phyloP scores from a whole-genome alignment of 2,329 filamentous ascomycete genomes.

The Diaporthe amygdali region DNA sequence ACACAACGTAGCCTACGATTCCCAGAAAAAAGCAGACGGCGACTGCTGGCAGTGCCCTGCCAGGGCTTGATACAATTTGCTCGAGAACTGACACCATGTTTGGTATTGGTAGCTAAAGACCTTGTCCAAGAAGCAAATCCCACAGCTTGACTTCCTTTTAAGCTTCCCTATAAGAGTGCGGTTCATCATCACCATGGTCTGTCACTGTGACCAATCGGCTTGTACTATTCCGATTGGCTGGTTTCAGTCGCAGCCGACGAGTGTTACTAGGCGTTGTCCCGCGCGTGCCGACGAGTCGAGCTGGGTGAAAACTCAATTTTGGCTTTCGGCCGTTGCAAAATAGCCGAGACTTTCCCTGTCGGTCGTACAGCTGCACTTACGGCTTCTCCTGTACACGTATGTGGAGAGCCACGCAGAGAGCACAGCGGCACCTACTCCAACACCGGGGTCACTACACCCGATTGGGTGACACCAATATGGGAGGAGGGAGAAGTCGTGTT shows the following conservation, averaged over 20 bases:
- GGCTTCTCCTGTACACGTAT: neutral
- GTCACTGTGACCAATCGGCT: neutral
- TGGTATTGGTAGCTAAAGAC: too few relatives aligned
- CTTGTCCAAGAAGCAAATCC: neutral
- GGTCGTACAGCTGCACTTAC: too few relatives aligned
- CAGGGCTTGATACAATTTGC: neutral
- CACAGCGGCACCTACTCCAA: too few relatives aligned
- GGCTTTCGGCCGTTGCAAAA: neutral
- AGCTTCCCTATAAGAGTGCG: neutral
- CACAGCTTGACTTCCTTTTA: neutral
- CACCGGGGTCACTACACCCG: neutral
- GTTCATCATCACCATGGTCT: fast-evolving
- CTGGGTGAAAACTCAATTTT: neutral
- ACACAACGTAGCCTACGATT: neutral
- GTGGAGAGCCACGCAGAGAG: too few relatives aligned
- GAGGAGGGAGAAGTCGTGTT: too few relatives aligned
- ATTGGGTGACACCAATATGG: neutral
- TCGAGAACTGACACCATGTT: neutral
- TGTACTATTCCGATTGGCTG: neutral
- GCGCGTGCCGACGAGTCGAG: too few relatives aligned
- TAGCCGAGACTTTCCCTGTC: neutral
- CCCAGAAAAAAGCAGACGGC: neutral
- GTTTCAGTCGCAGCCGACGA: too few relatives aligned
- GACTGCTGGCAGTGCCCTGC: neutral
- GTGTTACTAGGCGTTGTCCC: neutral